These are phyloP conservation scores for Plantago ovata DNA, from an alignment of 257 asterid genomes.

Conservation along the genomic window DNA sequence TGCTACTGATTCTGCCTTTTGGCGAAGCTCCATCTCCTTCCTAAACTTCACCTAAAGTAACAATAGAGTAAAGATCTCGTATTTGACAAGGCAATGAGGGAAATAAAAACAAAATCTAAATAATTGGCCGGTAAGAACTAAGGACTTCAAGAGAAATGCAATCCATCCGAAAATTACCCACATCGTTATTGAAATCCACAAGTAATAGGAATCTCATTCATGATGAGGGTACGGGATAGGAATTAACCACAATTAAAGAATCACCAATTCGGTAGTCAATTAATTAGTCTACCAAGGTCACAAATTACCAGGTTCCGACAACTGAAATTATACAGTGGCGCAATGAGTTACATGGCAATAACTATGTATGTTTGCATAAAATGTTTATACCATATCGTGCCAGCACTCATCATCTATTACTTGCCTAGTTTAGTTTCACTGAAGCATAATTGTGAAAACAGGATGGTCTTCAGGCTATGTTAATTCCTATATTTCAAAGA, in stretches of 20 bases:
- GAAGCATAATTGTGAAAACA: too few relatives aligned
- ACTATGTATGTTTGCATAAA: too few relatives aligned
- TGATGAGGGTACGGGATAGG: neutral
- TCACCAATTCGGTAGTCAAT: neutral
- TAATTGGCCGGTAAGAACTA: neutral
- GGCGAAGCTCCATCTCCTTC: constrained; percentile 70
- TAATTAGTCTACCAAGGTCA: neutral
- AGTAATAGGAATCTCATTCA: neutral
- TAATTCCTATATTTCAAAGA: too few relatives aligned
- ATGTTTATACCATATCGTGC: too few relatives aligned
- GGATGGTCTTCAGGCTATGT: too few relatives aligned
- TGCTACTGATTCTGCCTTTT: constrained; percentile 71
- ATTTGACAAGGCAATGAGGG: constrained; percentile 5
- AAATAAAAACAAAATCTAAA: neutral
- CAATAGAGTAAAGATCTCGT: constrained; percentile 13
- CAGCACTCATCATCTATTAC: too few relatives aligned
- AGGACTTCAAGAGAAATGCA: constrained; percentile 2
- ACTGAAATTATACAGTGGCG: too few relatives aligned
- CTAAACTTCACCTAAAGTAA: constrained; percentile 58
- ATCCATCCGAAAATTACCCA: neutral
- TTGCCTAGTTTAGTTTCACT: too few relatives aligned
- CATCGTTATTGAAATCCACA: neutral
- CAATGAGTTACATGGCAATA: too few relatives aligned
- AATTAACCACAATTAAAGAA: neutral
- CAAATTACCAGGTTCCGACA: neutral